These are phyloP conservation scores for Vickermania ingenoplastis DNA, from an alignment of 208 protist species.

Conservation along the genomic window DNA sequence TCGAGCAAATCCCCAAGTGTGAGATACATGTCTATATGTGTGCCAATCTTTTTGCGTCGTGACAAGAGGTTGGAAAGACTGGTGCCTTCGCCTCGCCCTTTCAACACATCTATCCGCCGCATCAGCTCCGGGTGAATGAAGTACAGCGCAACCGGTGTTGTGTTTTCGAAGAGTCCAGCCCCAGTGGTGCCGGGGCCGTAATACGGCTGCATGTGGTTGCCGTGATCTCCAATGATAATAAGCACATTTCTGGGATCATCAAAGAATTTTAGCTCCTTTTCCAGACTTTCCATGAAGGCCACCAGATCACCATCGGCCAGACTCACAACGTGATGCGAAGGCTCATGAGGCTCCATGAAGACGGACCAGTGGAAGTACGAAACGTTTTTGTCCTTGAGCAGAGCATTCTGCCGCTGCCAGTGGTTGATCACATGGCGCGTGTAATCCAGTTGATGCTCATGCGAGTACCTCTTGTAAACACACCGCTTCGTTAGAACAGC, in stretches of 20 bases:
- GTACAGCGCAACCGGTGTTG: not conserved
- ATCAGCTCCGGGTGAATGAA: not conserved
- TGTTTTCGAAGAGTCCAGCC: not conserved
- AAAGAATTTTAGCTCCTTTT: not conserved
- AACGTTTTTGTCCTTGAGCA: not conserved
- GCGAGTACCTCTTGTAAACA: not conserved
- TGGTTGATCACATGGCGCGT: not conserved
- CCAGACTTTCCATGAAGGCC: not conserved
- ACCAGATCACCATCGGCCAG: not conserved
- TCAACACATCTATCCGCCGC: not conserved
- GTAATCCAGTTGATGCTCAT: not conserved
- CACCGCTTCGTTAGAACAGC: not conserved
- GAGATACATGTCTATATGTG: not conserved
- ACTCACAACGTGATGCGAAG: not conserved
- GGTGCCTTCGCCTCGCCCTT: not conserved
- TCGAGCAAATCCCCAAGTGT: constrained; percentile 1
- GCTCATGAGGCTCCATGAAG: not conserved
- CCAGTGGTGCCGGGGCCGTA: not conserved
- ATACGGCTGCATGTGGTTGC: constrained; percentile 2
- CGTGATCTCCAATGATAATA: not conserved
- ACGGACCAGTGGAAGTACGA: not conserved
- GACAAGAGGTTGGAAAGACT: not conserved
- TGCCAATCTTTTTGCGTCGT: not conserved
- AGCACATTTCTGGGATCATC: not conserved
- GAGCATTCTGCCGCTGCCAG: not conserved